A percentile compares a stretch with the other conserved stretches of the same genome.
Conservation (phyloP, 1,139 yeast species). For the Kluyveromyces sp. region DNA sequence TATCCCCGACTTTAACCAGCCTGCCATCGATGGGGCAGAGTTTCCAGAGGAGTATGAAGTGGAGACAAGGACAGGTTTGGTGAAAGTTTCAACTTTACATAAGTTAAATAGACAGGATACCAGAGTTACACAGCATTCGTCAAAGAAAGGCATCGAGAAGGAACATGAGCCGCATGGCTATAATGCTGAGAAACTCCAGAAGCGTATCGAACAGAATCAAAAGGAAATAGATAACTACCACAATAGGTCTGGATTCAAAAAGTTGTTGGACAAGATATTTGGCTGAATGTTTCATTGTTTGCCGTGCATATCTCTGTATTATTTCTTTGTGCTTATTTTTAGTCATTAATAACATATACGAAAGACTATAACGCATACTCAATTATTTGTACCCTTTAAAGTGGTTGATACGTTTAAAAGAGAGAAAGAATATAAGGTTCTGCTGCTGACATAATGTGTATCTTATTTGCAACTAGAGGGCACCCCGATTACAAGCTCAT, state of each 20-base stretch:
- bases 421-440: neutral
- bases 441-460: constrained; percentile 45
- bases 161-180: constrained; percentile 6
- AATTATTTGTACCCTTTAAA: no score
- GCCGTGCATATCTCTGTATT: neutral
- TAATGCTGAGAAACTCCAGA: constrained; percentile 19
- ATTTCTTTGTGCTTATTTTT: no score
- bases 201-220: constrained; percentile 28
- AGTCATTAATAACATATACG: no score
- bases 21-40: constrained; percentile 21
- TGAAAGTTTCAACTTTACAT: constrained; percentile 28
- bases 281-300: constrained; percentile 8
- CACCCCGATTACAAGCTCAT: constrained; percentile 65
- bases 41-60: constrained; percentile 77
- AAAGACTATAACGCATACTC: no score
- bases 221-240: constrained; percentile 24
- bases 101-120: constrained; percentile 19
- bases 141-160: neutral
- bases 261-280: constrained; percentile 21
- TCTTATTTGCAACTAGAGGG: constrained; percentile 48
- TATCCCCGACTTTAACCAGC: constrained; percentile 23
- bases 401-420: neutral
- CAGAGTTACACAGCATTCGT: constrained; percentile 8
- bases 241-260: constrained; percentile 19
- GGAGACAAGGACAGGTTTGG: constrained; percentile 74